A percentile compares a stretch with the other conserved stretches of the same genome.
Evolutionary conservation across 2,329 filamentous ascomycete genomes (phyloP).

Genomic region (Tolypocladium sp.): DNA sequence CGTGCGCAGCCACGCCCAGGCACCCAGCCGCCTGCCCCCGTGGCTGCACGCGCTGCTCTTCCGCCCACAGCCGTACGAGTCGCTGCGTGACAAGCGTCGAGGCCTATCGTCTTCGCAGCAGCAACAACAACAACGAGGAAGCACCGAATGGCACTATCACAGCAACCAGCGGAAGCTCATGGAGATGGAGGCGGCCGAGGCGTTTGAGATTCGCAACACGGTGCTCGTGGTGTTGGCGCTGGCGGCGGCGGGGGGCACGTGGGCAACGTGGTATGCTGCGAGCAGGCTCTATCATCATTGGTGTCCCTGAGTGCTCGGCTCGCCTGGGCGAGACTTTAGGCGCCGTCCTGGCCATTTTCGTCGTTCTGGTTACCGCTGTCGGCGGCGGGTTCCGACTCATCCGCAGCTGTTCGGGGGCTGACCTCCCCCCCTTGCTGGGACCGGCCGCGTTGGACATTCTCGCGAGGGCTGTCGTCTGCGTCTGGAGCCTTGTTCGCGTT

Average conservation of each 20-base stretch:
- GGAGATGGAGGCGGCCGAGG: conserved; percentile 52
- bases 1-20: conserved; percentile 26
- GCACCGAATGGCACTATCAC: conserved; percentile 36
- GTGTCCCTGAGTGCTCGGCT: not conserved
- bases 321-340: too few species aligned
- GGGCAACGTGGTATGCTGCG: not conserved
- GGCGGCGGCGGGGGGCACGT: conserved; percentile 4
- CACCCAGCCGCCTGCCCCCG: conserved; percentile 18
- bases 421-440: too few species aligned
- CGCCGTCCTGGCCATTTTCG: too few species aligned
- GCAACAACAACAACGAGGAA: not conserved
- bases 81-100: conserved; percentile 7
- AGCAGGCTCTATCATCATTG: not conserved
- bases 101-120: not conserved
- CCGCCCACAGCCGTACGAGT: conserved; percentile 28
- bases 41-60: conserved; percentile 35
- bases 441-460: too few species aligned
- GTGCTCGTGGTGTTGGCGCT: conserved; percentile 43
- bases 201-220: conserved; percentile 47
- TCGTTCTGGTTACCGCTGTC: too few species aligned
- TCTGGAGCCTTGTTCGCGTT: too few species aligned
- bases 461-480: too few species aligned
- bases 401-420: too few species aligned
- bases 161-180: conserved; percentile 51
- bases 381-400: too few species aligned